A percentile compares a stretch with the other conserved stretches of the same genome.
Evolutionary conservation across 768 basidiomycete genomes (phyloP).

Genomic region (Boletus sensibilis): DNA sequence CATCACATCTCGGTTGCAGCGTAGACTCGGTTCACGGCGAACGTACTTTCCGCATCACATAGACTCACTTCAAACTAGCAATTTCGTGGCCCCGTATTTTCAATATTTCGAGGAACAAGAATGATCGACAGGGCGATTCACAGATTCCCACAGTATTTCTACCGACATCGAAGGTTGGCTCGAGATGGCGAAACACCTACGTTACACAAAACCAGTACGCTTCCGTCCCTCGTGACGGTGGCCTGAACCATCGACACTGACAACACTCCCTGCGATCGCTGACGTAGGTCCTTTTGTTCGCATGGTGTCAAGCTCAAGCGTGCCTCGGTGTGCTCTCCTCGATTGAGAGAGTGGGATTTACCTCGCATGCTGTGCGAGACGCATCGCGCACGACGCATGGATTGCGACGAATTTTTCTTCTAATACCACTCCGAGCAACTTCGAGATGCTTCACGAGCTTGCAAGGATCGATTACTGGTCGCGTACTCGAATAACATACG

Average conservation of each 20-base stretch:
- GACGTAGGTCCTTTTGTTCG: slow-evolving; percentile 74
- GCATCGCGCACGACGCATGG: too few species aligned
- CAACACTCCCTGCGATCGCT: slow-evolving; percentile 67
- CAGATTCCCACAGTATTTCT: slow-evolving; percentile 70
- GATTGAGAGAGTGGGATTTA: slow-evolving; percentile 1
- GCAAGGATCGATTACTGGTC: too few species aligned
- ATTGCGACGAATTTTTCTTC: too few species aligned
- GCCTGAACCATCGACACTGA: neutral
- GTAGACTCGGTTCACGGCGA: too few species aligned
- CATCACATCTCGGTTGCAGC: neutral
- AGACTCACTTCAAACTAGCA: too few species aligned
- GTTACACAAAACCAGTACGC: slow-evolving; percentile 55
- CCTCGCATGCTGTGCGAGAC: slow-evolving; percentile 54
- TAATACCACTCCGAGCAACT: too few species aligned
- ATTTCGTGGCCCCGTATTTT: too few species aligned
- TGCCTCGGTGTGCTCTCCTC: slow-evolving; percentile 1
- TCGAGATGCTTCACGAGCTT: too few species aligned
- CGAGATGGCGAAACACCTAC: slow-evolving; percentile 76
- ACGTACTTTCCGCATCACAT: too few species aligned
- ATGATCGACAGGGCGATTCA: too few species aligned
- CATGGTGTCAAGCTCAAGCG: slow-evolving; percentile 75
- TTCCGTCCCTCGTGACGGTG: neutral
- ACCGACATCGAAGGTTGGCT: slow-evolving; percentile 85
- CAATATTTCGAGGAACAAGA: too few species aligned
- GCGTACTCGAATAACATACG: too few species aligned